These are phyloP conservation scores for Sclerotinia trifoliorum DNA, from an alignment of 2,329 filamentous ascomycete species.

Conservation along the genomic window DNA sequence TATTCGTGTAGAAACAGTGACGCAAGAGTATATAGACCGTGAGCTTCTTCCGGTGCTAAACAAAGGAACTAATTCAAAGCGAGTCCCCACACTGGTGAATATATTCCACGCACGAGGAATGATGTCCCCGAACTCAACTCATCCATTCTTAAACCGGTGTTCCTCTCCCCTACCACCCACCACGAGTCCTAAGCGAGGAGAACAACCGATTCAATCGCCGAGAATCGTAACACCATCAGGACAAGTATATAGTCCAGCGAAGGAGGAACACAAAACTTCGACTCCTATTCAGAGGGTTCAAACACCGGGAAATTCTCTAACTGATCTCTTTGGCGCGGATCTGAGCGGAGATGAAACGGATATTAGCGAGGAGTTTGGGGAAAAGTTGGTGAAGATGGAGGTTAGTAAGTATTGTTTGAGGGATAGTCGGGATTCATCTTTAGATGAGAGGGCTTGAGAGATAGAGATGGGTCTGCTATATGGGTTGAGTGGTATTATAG, in stretches of 20 bases:
- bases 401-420: background rate
- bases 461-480: background rate
- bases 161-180: background rate
- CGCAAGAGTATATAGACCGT: background rate
- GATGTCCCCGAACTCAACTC: conserved; percentile 23
- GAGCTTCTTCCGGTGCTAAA: background rate
- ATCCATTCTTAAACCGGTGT: background rate
- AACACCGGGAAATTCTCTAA: background rate
- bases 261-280: background rate
- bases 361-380: conserved; percentile 18
- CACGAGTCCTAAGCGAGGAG: background rate
- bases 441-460: background rate
- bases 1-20: conserved; percentile 5
- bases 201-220: background rate
- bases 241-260: conserved; percentile 4
- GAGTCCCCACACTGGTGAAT: conserved; percentile 28
- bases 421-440: background rate
- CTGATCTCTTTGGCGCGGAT: no score
- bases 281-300: conserved; percentile 9
- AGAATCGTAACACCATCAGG: conserved; percentile 13
- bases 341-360: conserved; percentile 21
- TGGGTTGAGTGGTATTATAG: background rate
- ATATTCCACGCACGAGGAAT: conserved; percentile 31
- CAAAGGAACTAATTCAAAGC: conserved; percentile 6
- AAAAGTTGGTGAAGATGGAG: conserved; percentile 17